Evolutionary conservation across 805 yeast genomes (phyloP), one percentile per base, ranked within the genome.

Genomic region (Starmerella sp.): DNA sequence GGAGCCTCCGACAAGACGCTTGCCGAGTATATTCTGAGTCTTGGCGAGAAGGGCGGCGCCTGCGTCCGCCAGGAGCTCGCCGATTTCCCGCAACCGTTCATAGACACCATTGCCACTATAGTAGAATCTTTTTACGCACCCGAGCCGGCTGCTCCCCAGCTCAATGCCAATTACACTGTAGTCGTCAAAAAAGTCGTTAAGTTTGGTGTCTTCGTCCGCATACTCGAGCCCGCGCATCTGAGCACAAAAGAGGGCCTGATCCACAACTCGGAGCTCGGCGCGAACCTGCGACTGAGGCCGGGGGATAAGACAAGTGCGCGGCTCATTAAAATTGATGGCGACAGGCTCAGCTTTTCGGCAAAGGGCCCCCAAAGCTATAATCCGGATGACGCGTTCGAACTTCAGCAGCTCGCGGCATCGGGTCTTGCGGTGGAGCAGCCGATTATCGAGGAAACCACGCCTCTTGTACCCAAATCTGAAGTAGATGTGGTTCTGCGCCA

Each of bases 171-270:
- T 0, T 82, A 83, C 61, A 67, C 67, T 32, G 97, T 95, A 0
- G 68, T 60, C 30, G 83, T 91, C 3, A 74, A 73, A 48, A 79
- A 77, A 46, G 62, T 86, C 1, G 80, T 81, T 44, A 67, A 77
- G 2, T 90, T 81, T 68, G 97, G 97, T 0, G 95, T 88, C 0
- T 91, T 90, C 65, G 77, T 88, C 0, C 68, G 78, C 9, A 66
- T 90, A 8, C 7, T 48, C 6, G 51, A 48, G 17, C 51, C 51
- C 13, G 22, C 34, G 15, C 14, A 28, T 28, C 32, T 36, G 7
- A 15, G 6, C 14, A 5, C 43, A 4, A 35, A 15, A 7, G 51
- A 48, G 38, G 51, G 51, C 22, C 43, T 48, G 15, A 48, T 48
- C 13, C 51, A 35, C 41, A 14, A 11, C 10, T 48, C 51, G 5